Percentiles rank a stretch among this genome's conserved stretches.
Conservation (phyloP, 1,139 yeast genomes). For the Yamadazyma epiphylla region DNA sequence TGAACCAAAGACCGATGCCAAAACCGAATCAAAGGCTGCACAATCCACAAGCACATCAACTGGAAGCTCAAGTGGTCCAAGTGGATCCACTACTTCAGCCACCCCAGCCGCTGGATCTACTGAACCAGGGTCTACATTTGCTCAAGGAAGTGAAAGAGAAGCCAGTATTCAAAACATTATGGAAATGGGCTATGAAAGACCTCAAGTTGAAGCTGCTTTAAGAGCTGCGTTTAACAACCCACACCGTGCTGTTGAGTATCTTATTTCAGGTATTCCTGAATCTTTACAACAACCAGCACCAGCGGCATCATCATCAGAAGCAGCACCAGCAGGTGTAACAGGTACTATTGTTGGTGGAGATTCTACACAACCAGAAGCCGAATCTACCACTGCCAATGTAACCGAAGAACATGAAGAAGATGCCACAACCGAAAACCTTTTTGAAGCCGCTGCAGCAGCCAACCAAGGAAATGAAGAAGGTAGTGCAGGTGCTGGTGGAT, state of each 20-base stretch:
- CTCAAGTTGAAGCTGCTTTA: slow-evolving; percentile 84
- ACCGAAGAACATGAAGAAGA: slow-evolving; percentile 23
- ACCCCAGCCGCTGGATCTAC: slow-evolving; percentile 18
- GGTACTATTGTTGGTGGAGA: slow-evolving; percentile 15
- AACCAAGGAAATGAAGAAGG: slow-evolving; percentile 28
- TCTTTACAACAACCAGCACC: slow-evolving; percentile 32
- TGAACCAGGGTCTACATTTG: slow-evolving; percentile 45
- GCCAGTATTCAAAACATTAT: slow-evolving; percentile 73
- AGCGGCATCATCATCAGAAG: slow-evolving; percentile 21
- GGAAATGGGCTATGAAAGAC: slow-evolving; percentile 95
- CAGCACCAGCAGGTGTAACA: slow-evolving; percentile 18
- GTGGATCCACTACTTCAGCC: slow-evolving; percentile 16
- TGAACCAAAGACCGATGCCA: slow-evolving; percentile 10
- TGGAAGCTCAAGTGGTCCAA: slow-evolving; percentile 1
- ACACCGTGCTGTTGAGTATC: slow-evolving; percentile 94
- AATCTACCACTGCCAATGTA: slow-evolving; percentile 15
- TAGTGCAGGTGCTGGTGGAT: slow-evolving; percentile 17
- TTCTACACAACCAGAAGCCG: slow-evolving; percentile 20
- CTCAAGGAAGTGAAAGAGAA: slow-evolving; percentile 65
- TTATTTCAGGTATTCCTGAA: slow-evolving; percentile 88
- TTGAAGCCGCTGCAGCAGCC: slow-evolving; percentile 71
- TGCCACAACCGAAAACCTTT: slow-evolving; percentile 48
- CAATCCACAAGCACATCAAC: slow-evolving; percentile 4
- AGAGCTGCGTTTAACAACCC: slow-evolving; percentile 97
- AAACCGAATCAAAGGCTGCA: slow-evolving; percentile 12